Conservation (phyloP, 495 filamentous ascomycete species). For the Astrocystis sublimbata region DNA sequence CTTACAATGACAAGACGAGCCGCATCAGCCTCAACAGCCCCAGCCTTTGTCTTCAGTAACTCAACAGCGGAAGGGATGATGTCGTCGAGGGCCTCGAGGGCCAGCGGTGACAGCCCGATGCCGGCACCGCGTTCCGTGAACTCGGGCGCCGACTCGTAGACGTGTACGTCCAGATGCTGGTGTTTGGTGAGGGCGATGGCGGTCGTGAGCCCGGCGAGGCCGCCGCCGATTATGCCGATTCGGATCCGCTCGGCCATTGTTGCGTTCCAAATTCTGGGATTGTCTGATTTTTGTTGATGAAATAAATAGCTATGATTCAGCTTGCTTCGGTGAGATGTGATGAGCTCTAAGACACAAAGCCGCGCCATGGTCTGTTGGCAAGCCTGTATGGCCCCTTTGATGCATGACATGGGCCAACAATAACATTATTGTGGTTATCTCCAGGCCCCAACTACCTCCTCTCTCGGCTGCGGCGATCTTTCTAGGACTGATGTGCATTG, state of each 20-base stretch:
- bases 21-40: constrained; percentile 15
- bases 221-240: constrained; percentile 29
- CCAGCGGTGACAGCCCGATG: constrained; percentile 22
- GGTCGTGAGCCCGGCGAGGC: constrained; percentile 28
- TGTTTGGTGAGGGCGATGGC: constrained; percentile 23
- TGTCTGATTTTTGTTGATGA: no score
- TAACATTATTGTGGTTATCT: no score
- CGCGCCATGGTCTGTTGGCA: no score
- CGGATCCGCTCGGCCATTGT: background rate
- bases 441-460: no score
- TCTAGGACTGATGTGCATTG: no score
- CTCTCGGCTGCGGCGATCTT: no score
- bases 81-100: constrained; percentile 16
- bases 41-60: constrained; percentile 17
- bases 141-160: constrained; percentile 30
- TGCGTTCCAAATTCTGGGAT: no score
- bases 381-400: no score
- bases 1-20: constrained; percentile 18
- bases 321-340: no score
- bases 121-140: constrained; percentile 32
- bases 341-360: no score
- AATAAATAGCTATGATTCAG: no score
- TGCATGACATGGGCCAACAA: no score
- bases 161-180: constrained; percentile 25
- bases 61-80: constrained; percentile 16